These are phyloP conservation scores for Umbelopsis isabellina DNA, from an alignment of 192 early-diverging fungal genomes.

Conservation along the genomic window DNA sequence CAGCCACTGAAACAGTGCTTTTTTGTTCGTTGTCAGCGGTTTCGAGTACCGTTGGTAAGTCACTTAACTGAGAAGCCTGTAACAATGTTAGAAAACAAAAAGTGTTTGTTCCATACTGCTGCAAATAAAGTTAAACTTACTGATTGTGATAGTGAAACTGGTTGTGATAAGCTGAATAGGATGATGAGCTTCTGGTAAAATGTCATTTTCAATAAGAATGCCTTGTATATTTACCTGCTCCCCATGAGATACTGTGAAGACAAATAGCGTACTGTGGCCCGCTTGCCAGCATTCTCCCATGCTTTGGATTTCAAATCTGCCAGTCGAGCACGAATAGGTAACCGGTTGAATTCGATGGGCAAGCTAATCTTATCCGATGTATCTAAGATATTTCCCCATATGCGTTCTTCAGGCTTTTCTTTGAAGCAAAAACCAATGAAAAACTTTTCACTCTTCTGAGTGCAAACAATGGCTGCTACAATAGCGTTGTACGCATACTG, in stretches of 20 bases:
- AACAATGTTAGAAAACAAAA: too few relatives aligned
- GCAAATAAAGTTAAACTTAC: neutral
- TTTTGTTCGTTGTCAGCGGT: too few relatives aligned
- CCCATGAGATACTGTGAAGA: constrained; percentile 26
- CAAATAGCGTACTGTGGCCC: constrained; percentile 21
- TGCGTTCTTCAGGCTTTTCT: constrained; percentile 54
- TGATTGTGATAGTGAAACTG: neutral
- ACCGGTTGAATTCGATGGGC: constrained; percentile 19
- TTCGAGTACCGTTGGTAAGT: too few relatives aligned
- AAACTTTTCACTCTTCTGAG: constrained; percentile 57
- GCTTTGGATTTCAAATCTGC: constrained; percentile 27
- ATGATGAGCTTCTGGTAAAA: too few relatives aligned
- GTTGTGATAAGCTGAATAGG: neutral
- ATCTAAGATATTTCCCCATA: constrained; percentile 71
- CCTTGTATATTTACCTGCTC: constrained; percentile 19
- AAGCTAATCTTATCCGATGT: constrained; percentile 23
- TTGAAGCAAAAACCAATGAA: constrained; percentile 63
- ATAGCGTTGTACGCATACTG: constrained; percentile 62
- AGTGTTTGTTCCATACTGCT: too few relatives aligned
- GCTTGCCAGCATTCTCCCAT: constrained; percentile 2
- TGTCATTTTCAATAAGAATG: neutral
- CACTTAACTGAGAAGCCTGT: too few relatives aligned
- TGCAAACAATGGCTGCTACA: constrained; percentile 57
- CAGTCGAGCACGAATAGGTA: constrained; percentile 23
- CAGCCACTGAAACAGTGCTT: too few relatives aligned